A percentile compares a stretch with the other conserved stretches of the same genome.
Evolutionary conservation across 768 basidiomycete species (phyloP).

Genomic region (Symmetrospora coprosmae): DNA sequence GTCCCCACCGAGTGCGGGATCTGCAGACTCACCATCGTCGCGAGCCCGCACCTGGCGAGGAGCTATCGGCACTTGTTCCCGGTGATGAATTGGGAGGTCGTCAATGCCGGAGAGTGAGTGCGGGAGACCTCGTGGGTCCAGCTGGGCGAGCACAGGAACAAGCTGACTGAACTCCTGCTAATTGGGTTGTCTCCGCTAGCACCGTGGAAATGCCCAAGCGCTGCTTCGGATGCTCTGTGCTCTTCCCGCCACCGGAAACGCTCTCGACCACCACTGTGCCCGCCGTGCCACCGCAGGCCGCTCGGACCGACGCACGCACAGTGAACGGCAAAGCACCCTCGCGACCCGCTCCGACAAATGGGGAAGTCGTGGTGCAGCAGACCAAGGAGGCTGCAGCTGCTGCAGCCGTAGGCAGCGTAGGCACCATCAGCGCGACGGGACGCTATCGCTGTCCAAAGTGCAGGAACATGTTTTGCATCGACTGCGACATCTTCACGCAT

Average conservation of each 20-base stretch:
- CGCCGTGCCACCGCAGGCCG: conserved; percentile 39
- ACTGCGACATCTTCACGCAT: conserved; percentile 93
- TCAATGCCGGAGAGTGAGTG: conserved; percentile 47
- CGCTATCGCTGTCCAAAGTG: conserved; percentile 84
- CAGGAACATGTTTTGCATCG: conserved; percentile 71
- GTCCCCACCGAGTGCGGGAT: conserved; percentile 97
- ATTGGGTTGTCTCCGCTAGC: not conserved
- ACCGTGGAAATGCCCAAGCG: conserved; percentile 27
- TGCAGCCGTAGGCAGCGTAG: conserved; percentile 42
- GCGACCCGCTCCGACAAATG: not conserved
- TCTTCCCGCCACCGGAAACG: conserved; percentile 44
- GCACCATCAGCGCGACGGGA: conserved; percentile 60
- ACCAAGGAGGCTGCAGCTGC: conserved; percentile 29
- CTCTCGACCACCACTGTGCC: conserved; percentile 24
- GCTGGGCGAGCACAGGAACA: too few species aligned
- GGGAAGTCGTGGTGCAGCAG: too few species aligned
- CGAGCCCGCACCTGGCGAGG: conserved; percentile 87
- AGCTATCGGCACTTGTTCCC: conserved; percentile 95
- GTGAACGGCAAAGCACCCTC: conserved; percentile 17
- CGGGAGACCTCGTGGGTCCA: not conserved
- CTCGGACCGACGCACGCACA: not conserved
- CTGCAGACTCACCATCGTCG: conserved; percentile 94
- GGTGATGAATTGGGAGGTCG: conserved; percentile 55
- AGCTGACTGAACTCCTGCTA: not conserved
- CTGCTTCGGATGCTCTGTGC: conserved; percentile 68